Evolutionary conservation across 176 grass and related monocot species (phyloP).

Genomic region (Rhynchospora tenuis): DNA sequence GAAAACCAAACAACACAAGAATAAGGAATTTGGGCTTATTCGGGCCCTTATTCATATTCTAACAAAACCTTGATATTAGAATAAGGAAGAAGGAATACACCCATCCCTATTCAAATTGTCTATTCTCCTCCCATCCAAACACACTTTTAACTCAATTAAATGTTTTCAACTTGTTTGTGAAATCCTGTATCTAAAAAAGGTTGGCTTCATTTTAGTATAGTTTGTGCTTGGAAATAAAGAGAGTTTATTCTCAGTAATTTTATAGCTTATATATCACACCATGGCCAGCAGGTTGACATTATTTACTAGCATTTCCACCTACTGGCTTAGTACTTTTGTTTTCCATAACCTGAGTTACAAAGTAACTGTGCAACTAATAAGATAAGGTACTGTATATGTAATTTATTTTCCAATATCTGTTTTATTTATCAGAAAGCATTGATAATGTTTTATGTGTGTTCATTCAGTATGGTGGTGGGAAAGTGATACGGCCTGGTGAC

Average conservation of each 20-base stretch:
- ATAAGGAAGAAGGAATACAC: too few relatives aligned
- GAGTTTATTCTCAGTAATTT: not conserved
- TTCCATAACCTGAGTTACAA: not conserved
- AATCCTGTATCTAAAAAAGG: not conserved
- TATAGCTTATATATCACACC: not conserved
- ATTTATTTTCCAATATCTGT: not conserved
- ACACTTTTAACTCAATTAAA: not conserved
- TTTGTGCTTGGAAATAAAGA: not conserved
- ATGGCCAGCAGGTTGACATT: not conserved
- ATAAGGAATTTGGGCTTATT: too few relatives aligned
- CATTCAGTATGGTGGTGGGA: slow-evolving; percentile 47
- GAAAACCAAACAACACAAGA: too few relatives aligned
- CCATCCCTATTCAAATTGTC: too few relatives aligned
- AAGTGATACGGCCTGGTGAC: slow-evolving; percentile 40
- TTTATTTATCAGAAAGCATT: not conserved
- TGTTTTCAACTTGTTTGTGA: not conserved
- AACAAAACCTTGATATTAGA: too few relatives aligned
- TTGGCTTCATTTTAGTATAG: not conserved
- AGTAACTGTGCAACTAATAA: not conserved
- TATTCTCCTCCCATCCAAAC: too few relatives aligned
- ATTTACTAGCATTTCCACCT: not conserved
- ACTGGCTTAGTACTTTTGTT: not conserved
- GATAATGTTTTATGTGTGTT: not conserved
- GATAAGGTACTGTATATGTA: not conserved
- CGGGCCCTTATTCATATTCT: too few relatives aligned